Base-by-base conservation (phyloP, 805 yeast species). In the Jamesozyma piceae region DNA sequence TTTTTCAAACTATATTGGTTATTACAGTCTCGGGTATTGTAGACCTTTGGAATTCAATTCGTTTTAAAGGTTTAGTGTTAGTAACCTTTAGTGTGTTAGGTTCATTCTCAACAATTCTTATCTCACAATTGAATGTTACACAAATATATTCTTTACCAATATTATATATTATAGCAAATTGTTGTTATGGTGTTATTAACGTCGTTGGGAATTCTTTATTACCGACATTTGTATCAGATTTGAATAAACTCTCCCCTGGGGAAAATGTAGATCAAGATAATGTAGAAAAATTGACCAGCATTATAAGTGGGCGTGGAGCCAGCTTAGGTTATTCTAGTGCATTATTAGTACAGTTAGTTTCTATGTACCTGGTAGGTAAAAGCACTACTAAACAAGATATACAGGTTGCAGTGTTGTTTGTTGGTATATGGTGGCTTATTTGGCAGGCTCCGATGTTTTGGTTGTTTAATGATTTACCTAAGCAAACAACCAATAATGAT, bases 151-250 rank as follows among this genome's bases (percentile, higher is more conserved):
- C 53, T 21, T 49, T 66, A 15, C 67, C 81, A 0, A 19, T 75
- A 1, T 59, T 79, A 14, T 81, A 84, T 14, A 70, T 82, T 5
- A 38, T 78, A 0, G 80, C 86, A 1, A 83, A 81, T 52, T 68
- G 81, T 14, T 74, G 82, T 19, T 83, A 75, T 60, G 94, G 94
- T 1, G 85, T 82, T 8, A 86, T 80, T 2, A 79, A 79, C 43
- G 90, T 83, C 10, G 81, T 88, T 49, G 89, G 88, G 5, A 84
- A 83, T 57, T 79, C 92, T 1, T 75, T 76, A 49, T 58, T 83
- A 35, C 88, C 92, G 0, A 67, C 74, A 1, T 60, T 83, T 30
- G 82, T 77, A 2, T 61, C 69, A 14, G 71, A 72, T 44, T 65
- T 66, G 39, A 44, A 63, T 19, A 53, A 50, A 28, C 43, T 46